These are phyloP conservation scores for Bipolaris victoriae DNA, from an alignment of 2,329 filamentous ascomycete species.

Conservation along the genomic window DNA sequence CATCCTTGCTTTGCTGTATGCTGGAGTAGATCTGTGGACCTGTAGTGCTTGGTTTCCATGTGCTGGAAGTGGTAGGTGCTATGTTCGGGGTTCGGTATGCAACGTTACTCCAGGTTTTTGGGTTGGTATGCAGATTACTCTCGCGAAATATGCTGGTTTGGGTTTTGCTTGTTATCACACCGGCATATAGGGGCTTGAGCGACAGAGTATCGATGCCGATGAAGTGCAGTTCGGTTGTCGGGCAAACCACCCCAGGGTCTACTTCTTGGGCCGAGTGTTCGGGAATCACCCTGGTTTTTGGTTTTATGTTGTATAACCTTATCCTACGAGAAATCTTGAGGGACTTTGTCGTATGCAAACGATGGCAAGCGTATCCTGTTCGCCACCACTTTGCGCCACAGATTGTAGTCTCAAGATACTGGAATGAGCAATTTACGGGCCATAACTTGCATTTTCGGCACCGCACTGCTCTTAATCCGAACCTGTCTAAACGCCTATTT, in stretches of 20 bases:
- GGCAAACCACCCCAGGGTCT: neutral
- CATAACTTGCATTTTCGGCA: neutral
- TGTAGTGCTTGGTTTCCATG: too few relatives aligned
- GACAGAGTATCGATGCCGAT: neutral
- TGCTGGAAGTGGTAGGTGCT: too few relatives aligned
- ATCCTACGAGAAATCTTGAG: too few relatives aligned
- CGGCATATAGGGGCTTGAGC: neutral
- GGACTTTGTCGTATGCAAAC: too few relatives aligned
- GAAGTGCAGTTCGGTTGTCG: neutral
- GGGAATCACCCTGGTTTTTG: neutral
- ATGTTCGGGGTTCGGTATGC: neutral
- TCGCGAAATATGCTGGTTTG: slow-evolving; percentile 7
- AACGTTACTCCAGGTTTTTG: neutral
- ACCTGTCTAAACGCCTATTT: neutral
- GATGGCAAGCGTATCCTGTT: too few relatives aligned
- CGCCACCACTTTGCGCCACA: neutral
- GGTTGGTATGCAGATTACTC: neutral
- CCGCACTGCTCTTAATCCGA: neutral
- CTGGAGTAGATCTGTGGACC: too few relatives aligned
- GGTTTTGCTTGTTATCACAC: neutral
- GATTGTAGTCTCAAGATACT: neutral
- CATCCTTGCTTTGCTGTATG: too few relatives aligned
- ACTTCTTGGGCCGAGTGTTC: neutral
- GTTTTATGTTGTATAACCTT: too few relatives aligned
- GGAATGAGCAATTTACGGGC: neutral